Evolutionary conservation across 176 grass and related monocot genomes (phyloP), one percentile per base, ranked within the genome.

Genomic region (Leersia perrieri): DNA sequence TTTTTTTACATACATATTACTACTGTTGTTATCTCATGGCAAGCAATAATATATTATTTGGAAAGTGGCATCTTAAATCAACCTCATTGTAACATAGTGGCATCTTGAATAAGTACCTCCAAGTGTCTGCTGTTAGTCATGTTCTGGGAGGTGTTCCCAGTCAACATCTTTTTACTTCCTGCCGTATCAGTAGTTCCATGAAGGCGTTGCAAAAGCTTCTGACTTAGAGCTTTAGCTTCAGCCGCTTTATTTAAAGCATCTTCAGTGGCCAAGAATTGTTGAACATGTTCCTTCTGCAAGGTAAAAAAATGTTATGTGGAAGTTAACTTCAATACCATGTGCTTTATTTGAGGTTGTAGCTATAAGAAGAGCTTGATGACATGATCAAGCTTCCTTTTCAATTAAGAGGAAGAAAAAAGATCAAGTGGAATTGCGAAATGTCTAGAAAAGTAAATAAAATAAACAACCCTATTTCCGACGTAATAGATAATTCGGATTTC

Each of bases 221-320:
- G 92, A 80, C 88, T 93, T 39, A 93, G 75, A 78, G 82, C 74
- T 83, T 98, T 98, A 76, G 96, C 90, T 93, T 98, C 96, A 66
- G 96, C 92, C 79, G 96, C 92, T 86, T 98, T 98, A 65, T 98
- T 98, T 81, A 91, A 87, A 86, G 96, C 96, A 93, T 98, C 96
- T 89, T 98, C 96, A 23, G 92, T 95, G 67, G 92, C 96, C 71
- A 98, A 92, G 90, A 98, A 98, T 66, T 98, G 96, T 47, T 98
- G 96, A 22, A 98, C 96, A 82, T 98, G 96, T 76, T 94, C 96
- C 91, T 98, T 98, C 96, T 98, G 86, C 61, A 89, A 93, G 75
- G 68, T 22, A 74, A 91, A 58, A 58, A 22, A 76, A 82, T 72
- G 82, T 76, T 80, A 83, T 40, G 57, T 39, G 80, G 7, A 65